Base-by-base conservation (phyloP, 2,329 filamentous ascomycete genomes). In the Didymella segeticola region DNA sequence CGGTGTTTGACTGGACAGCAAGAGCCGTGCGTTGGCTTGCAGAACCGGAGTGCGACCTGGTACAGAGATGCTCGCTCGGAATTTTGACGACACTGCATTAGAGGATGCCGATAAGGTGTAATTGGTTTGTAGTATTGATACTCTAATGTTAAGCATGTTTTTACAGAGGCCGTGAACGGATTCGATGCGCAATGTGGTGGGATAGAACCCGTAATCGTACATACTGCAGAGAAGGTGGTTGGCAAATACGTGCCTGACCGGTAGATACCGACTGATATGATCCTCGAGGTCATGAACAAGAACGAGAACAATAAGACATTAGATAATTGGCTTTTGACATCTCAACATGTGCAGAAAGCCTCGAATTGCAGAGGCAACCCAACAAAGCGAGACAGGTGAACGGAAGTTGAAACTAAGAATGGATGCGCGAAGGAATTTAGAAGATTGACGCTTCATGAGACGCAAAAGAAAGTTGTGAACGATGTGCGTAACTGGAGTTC, bases 261-360 rank as follows among this genome's bases (percentile, higher is more conserved):
- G 14, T 47, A 12, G 20, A 42, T 37, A 41, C 54, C 45, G 31
- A 60, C 42, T 54, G 58, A 54, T 61, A 61, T 53, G 64, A 56
- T 62, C 61, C 64, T 66, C 57, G 67, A 62, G 55, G 62, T 72
- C 69, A 62, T 73, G 52, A 63, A 68, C 58, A 68, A 53, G 56
- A 63, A 68, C 58, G 67, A 53, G 56, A 62, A 69, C 68, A 68
- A 66, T 64, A 66, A 66, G 64, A 74, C 71, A 74, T 74, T 74
- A 74, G 52, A 59, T 63, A 66, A 62, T 62, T 54, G 57, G 62
- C 63, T 70, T 63, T 63, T 70, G 63, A 65, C 57, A 68, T 68
- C 61, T 67, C 64, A 58, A 64, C 63, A 43, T 63, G 68, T 61
- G 56, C 69, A 43, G 33, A 62, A 65, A 71, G 66, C 51, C 56